These are phyloP conservation scores for Saccharomycopsis guyanensis DNA, from an alignment of 805 yeast species.

Conservation along the genomic window DNA sequence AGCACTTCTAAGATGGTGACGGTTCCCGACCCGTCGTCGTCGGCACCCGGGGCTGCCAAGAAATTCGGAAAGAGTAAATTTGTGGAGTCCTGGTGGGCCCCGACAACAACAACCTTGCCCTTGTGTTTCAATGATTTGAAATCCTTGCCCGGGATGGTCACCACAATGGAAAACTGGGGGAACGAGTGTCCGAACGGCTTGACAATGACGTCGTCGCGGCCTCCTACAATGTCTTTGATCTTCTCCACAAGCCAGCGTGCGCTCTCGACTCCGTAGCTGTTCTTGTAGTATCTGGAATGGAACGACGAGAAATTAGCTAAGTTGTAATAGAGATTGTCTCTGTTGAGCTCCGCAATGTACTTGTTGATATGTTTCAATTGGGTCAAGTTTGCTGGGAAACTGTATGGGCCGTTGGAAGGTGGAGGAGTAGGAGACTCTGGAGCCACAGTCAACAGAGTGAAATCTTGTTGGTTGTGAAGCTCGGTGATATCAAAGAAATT, in stretches of 20 bases:
- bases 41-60: conserved; percentile 86
- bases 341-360: conserved; percentile 25
- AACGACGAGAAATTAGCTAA: conserved; percentile 62
- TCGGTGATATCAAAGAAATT: conserved; percentile 19
- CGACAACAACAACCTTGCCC: conserved; percentile 58
- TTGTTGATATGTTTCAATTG: conserved; percentile 6
- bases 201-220: conserved; percentile 35
- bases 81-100: conserved; percentile 85
- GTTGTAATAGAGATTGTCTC: conserved; percentile 40
- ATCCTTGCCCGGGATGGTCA: conserved; percentile 49
- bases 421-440: neutral
- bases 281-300: conserved; percentile 70
- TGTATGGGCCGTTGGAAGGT: neutral
- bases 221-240: conserved; percentile 29
- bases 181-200: conserved; percentile 45
- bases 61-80: conserved; percentile 64
- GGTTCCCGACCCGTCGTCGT: conserved; percentile 88
- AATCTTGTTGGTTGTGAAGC: conserved; percentile 2
- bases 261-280: conserved; percentile 60
- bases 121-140: conserved; percentile 6
- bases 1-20: conserved; percentile 72
- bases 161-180: conserved; percentile 73
- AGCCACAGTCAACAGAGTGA: neutral
- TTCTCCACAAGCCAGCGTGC: conserved; percentile 60
- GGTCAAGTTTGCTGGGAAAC: conserved; percentile 11